Conservation (phyloP, 2,329 filamentous ascomycete genomes). For the Ilyonectria robusta region DNA sequence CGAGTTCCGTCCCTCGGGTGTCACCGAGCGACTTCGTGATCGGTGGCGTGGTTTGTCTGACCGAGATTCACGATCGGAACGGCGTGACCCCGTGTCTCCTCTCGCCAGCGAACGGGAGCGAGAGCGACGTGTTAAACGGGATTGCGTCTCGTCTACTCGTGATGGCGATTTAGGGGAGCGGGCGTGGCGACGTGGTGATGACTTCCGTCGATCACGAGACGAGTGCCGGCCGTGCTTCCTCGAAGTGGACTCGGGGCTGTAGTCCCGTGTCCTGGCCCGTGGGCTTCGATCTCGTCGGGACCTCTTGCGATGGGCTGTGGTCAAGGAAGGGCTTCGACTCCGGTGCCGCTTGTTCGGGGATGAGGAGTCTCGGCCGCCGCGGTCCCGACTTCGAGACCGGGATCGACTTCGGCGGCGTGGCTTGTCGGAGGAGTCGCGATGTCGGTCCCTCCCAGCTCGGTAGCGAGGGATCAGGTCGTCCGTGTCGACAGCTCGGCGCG, state of each 20-base stretch:
- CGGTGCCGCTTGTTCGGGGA: slow-evolving; percentile 59
- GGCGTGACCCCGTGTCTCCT: slow-evolving; percentile 45
- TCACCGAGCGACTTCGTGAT: slow-evolving; percentile 45
- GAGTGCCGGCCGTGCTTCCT: slow-evolving; percentile 52
- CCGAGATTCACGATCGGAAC: slow-evolving; percentile 42
- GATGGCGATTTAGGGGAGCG: slow-evolving; percentile 49
- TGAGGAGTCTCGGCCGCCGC: slow-evolving; percentile 52
- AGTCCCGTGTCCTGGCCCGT: slow-evolving; percentile 57
- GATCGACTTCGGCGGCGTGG: slow-evolving; percentile 54
- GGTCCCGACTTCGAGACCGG: slow-evolving; percentile 53
- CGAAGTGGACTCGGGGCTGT: slow-evolving; percentile 54
- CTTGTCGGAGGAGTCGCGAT: slow-evolving; percentile 50
- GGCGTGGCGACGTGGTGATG: slow-evolving; percentile 50
- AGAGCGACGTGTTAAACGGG: slow-evolving; percentile 41
- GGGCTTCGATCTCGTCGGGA: slow-evolving; percentile 54
- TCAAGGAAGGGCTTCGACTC: slow-evolving; percentile 58
- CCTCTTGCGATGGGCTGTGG: slow-evolving; percentile 57
- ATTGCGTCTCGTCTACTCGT: slow-evolving; percentile 37
- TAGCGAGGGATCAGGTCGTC: slow-evolving; percentile 58
- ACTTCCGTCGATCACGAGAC: slow-evolving; percentile 50
- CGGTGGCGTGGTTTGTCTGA: slow-evolving; percentile 38
- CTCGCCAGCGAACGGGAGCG: slow-evolving; percentile 46
- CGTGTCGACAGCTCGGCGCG: slow-evolving; percentile 48
- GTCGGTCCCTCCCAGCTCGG: slow-evolving; percentile 51
- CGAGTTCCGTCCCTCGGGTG: slow-evolving; percentile 38